A percentile compares a stretch with the other conserved stretches of the same genome.
phyloP scores from a whole-genome alignment of 768 basidiomycete species.

The Tulasnella sp. region DNA sequence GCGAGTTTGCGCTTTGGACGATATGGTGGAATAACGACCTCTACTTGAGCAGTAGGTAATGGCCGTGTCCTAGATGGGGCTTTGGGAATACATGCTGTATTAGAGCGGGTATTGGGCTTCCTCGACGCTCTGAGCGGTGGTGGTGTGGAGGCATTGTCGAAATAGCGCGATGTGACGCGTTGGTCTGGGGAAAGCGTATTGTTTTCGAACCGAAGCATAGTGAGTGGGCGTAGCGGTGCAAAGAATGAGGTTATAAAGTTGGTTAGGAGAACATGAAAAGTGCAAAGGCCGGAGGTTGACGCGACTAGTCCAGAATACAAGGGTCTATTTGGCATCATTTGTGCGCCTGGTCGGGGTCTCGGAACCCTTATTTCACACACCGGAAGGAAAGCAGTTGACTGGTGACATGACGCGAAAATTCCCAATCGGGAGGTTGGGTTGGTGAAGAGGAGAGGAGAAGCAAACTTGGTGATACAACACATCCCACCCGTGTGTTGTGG shows the following conservation, averaged over 20 bases:
- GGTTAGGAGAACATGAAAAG: background rate
- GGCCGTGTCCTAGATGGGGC: background rate
- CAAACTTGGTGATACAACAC: no score
- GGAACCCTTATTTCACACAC: no score
- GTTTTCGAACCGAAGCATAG: background rate
- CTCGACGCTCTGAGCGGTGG: background rate
- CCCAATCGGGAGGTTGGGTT: no score
- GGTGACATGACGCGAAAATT: no score
- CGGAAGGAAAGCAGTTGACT: no score
- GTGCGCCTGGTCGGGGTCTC: no score
- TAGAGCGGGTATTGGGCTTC: background rate
- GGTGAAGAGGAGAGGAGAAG: no score
- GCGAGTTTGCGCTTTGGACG: background rate
- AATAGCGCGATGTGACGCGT: background rate
- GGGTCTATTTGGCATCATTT: background rate
- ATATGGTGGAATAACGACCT: background rate
- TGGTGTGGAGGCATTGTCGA: background rate
- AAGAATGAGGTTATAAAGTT: background rate
- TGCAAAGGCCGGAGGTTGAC: background rate
- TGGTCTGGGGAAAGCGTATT: background rate
- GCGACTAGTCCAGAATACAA: background rate
- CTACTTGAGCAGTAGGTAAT: background rate
- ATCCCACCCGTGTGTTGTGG: no score
- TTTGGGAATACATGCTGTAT: background rate
- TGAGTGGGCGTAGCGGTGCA: background rate